Evolutionary conservation across 2,329 filamentous ascomycete species (phyloP).

Genomic region (Bipolaris zeicola): DNA sequence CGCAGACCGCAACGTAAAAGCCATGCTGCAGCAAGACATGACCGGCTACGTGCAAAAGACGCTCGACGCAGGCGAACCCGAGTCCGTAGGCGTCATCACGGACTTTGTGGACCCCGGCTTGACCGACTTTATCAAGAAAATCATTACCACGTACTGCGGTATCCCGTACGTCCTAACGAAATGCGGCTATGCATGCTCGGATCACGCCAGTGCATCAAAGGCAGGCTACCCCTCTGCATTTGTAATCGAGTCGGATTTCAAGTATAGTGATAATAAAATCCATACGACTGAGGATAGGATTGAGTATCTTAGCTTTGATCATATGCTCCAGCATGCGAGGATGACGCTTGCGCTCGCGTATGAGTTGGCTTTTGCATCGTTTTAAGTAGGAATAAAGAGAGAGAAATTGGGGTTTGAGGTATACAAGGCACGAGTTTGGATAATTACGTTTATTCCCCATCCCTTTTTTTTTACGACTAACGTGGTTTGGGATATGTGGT

Average conservation of each 20-base stretch:
- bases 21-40: conserved; percentile 99
- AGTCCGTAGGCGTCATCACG: conserved; percentile 89
- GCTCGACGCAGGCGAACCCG: conserved; percentile 77
- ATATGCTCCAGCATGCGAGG: conserved; percentile 89
- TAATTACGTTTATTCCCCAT: no score
- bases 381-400: conserved; percentile 50
- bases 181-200: conserved; percentile 84
- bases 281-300: conserved; percentile 73
- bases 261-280: conserved; percentile 68
- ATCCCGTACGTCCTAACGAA: conserved; percentile 88
- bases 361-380: conserved; percentile 79
- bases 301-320: conserved; percentile 77
- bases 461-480: no score
- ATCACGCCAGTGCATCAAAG: conserved; percentile 75
- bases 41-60: conserved; percentile 80
- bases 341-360: conserved; percentile 84
- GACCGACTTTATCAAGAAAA: conserved; percentile 87
- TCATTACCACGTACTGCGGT: conserved; percentile 84
- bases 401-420: neutral
- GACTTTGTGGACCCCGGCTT: conserved; percentile 85
- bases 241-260: conserved; percentile 75
- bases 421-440: neutral
- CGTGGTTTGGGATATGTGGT: no score
- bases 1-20: conserved; percentile 76
- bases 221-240: conserved; percentile 77